phyloP scores from a whole-genome alignment of 805 yeast genomes.

The Metschnikowia koreensis region DNA sequence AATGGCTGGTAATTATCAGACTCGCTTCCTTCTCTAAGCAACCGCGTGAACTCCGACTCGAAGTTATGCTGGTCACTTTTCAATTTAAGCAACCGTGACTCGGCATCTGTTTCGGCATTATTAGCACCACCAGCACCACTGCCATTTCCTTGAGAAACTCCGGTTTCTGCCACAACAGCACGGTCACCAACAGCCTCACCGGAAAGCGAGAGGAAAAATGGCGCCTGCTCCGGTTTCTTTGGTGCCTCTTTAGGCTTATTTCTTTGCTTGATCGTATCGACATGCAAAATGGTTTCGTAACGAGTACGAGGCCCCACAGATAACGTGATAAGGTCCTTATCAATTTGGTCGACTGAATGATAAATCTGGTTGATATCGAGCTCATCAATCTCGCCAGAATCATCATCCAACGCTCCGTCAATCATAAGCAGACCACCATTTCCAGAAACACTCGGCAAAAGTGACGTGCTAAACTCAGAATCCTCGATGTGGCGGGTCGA shows the following conservation, averaged over 20 bases:
- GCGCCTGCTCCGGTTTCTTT: conserved; percentile 74
- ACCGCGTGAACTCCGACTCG: conserved; percentile 71
- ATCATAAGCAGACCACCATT: conserved; percentile 69
- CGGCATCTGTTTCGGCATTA: conserved; percentile 19
- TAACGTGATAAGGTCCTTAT: conserved; percentile 62
- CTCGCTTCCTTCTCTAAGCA: conserved; percentile 53
- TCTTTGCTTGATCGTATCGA: conserved; percentile 81
- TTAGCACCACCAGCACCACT: neutral
- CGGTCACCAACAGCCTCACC: conserved; percentile 72
- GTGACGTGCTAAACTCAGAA: conserved; percentile 60
- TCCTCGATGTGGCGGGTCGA: conserved; percentile 76
- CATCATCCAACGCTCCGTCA: conserved; percentile 71
- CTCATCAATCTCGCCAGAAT: conserved; percentile 22
- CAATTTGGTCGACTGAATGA: conserved; percentile 61
- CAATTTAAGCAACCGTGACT: conserved; percentile 33
- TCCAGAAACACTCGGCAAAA: conserved; percentile 76
- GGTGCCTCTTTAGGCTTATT: conserved; percentile 90
- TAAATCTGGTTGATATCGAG: conserved; percentile 42
- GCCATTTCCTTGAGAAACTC: neutral
- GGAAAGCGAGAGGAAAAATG: conserved; percentile 71
- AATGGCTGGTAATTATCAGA: conserved; percentile 46
- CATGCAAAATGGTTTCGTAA: conserved; percentile 71
- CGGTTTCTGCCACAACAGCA: conserved; percentile 50
- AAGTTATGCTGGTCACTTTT: conserved; percentile 45
- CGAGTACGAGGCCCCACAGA: conserved; percentile 76